phyloP scores from a whole-genome alignment of 805 yeast species.

The Aciculoconidium aculeatum region DNA sequence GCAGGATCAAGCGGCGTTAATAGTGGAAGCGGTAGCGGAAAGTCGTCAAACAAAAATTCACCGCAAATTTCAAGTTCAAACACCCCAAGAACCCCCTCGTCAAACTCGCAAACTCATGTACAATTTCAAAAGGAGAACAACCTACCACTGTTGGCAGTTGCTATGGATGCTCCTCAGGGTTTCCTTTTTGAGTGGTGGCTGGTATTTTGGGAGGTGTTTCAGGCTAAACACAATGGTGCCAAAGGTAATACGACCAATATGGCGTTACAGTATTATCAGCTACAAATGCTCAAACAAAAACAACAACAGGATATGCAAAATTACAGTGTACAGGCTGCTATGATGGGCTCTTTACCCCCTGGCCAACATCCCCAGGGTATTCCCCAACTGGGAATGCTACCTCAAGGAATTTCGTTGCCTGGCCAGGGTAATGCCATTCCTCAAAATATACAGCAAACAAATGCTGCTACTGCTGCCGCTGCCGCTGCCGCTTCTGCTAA shows the following conservation, averaged over 20 bases:
- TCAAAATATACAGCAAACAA: too few relatives aligned
- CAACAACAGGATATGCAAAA: slow-evolving; percentile 50
- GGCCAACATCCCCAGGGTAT: too few relatives aligned
- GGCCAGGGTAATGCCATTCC: too few relatives aligned
- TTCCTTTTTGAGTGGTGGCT: slow-evolving; percentile 95
- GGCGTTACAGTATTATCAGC: slow-evolving; percentile 69
- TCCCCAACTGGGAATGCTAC: too few relatives aligned
- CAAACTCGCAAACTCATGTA: slow-evolving; percentile 5
- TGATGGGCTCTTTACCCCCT: slow-evolving; percentile 10
- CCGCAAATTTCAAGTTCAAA: slow-evolving; percentile 13
- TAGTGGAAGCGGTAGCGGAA: slow-evolving; percentile 2
- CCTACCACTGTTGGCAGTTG: slow-evolving; percentile 45
- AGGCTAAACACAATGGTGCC: slow-evolving; percentile 51
- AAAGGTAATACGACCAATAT: slow-evolving; percentile 44
- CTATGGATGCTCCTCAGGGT: slow-evolving; percentile 82
- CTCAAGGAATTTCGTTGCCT: too few relatives aligned
- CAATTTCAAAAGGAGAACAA: slow-evolving; percentile 35
- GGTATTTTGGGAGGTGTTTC: slow-evolving; percentile 89
- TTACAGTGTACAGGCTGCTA: slow-evolving; percentile 22
- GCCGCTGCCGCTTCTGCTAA: slow-evolving; percentile 3
- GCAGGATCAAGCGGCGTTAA: slow-evolving; percentile 1
- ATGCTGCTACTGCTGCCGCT: slow-evolving; percentile 5
- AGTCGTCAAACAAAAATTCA: slow-evolving; percentile 13
- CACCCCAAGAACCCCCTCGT: slow-evolving; percentile 23
- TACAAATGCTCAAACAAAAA: slow-evolving; percentile 52